phyloP scores from a whole-genome alignment of 2,329 filamentous ascomycete species.

The Cordyceps cicadae region DNA sequence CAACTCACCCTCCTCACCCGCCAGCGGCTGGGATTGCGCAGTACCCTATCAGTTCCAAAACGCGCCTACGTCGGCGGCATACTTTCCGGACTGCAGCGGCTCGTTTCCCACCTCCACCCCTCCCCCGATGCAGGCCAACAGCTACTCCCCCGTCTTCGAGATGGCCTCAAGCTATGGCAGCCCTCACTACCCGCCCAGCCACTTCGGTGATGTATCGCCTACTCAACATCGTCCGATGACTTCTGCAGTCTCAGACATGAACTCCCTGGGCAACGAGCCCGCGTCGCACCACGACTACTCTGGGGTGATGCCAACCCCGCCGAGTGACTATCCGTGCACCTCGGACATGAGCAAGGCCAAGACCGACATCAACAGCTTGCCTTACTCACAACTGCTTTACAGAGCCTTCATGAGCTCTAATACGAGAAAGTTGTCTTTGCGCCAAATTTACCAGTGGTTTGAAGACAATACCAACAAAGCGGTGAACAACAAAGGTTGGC shows the following conservation, averaged over 20 bases:
- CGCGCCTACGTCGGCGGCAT: background rate
- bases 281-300: background rate
- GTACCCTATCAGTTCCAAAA: background rate
- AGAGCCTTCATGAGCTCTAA: conserved; percentile 62
- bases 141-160: background rate
- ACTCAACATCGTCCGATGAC: background rate
- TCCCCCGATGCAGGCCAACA: conserved; percentile 1
- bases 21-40: background rate
- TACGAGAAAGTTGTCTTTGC: conserved; percentile 63
- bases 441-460: conserved; percentile 90
- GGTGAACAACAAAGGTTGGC: conserved; percentile 73
- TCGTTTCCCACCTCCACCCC: background rate
- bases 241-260: background rate
- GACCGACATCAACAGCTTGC: conserved; percentile 22
- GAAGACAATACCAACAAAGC: conserved; percentile 72
- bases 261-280: background rate
- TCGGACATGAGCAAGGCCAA: background rate
- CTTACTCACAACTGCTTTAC: conserved; percentile 78
- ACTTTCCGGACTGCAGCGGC: background rate
- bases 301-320: background rate
- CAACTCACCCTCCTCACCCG: background rate
- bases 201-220: background rate
- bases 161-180: background rate
- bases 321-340: background rate
- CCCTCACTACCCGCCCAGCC: background rate